Evolutionary conservation across 2,329 filamentous ascomycete species (phyloP).

Genomic region (Verticillium albo-atrum): DNA sequence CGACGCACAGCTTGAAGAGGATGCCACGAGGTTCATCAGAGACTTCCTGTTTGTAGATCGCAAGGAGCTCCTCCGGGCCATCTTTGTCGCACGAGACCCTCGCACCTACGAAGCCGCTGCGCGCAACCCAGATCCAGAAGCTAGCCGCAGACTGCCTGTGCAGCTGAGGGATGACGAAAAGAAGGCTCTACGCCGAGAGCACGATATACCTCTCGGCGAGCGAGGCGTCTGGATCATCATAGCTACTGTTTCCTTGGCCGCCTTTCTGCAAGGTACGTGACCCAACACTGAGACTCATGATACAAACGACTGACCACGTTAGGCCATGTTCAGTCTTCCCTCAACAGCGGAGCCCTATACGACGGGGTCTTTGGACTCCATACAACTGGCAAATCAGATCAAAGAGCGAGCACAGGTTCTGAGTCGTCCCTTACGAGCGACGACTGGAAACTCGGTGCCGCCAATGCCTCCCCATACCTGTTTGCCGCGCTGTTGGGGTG

Average conservation of each 20-base stretch:
- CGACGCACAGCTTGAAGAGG: slow-evolving; percentile 29
- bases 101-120: slow-evolving; percentile 32
- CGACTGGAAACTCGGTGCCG: slow-evolving; percentile 33
- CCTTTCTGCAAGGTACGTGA: slow-evolving; percentile 31
- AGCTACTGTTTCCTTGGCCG: slow-evolving; percentile 36
- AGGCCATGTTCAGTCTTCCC: slow-evolving; percentile 37
- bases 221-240: slow-evolving; percentile 34
- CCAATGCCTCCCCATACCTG: slow-evolving; percentile 34
- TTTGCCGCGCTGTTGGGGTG: slow-evolving; percentile 32
- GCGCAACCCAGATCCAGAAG: slow-evolving; percentile 16
- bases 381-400: slow-evolving; percentile 1
- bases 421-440: slow-evolving; percentile 9
- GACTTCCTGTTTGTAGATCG: slow-evolving; percentile 23
- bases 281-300: background rate
- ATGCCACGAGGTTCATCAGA: slow-evolving; percentile 26
- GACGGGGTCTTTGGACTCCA: background rate
- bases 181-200: slow-evolving; percentile 28
- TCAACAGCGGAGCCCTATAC: slow-evolving; percentile 35
- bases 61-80: slow-evolving; percentile 28
- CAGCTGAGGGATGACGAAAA: slow-evolving; percentile 28
- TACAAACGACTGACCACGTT: background rate
- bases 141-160: slow-evolving; percentile 22
- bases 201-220: slow-evolving; percentile 32
- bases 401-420: background rate
- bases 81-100: slow-evolving; percentile 35